phyloP scores from a whole-genome alignment of 192 early-diverging fungal species.

The Linnemannia schmuckeri region DNA sequence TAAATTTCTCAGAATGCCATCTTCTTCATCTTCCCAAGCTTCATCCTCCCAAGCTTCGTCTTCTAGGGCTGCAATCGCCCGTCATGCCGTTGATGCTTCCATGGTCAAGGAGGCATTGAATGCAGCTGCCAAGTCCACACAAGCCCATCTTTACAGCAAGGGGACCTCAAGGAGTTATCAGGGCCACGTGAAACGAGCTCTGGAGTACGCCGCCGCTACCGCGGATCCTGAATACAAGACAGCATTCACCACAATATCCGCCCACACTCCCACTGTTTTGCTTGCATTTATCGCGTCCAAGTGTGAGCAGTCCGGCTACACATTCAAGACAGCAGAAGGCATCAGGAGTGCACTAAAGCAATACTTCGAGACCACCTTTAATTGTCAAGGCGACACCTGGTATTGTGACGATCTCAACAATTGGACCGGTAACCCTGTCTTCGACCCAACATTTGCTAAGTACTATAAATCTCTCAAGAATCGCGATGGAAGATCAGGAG shows the following conservation, averaged over 20 bases:
- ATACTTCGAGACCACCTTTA: slow-evolving; percentile 21
- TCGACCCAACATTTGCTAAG: slow-evolving; percentile 5
- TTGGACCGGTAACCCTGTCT: slow-evolving; percentile 18
- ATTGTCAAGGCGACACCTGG: slow-evolving; percentile 19
- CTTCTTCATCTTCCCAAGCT: not conserved
- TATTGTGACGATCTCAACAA: slow-evolving; percentile 2
- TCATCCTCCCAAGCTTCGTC: not conserved
- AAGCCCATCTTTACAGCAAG: too few relatives aligned
- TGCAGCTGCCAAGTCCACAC: not conserved
- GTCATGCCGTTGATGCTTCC: not conserved
- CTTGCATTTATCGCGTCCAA: slow-evolving; percentile 18
- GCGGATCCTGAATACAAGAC: not conserved
- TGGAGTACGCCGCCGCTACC: not conserved
- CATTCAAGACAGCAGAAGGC: slow-evolving; percentile 23
- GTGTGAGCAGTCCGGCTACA: slow-evolving; percentile 3
- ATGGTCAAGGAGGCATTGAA: not conserved
- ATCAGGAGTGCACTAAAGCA: slow-evolving; percentile 23
- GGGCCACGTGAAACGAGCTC: too few relatives aligned
- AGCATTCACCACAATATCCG: not conserved
- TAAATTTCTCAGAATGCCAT: not conserved
- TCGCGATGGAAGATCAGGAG: slow-evolving; percentile 6
- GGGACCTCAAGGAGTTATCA: too few relatives aligned
- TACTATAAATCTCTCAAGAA: slow-evolving; percentile 14
- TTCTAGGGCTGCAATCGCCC: not conserved
- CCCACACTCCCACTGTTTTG: slow-evolving; percentile 1